A percentile compares a stretch with the other conserved stretches of the same genome.
phyloP scores from a whole-genome alignment of 371 early-diverging fungal genomes.

The Chytridiales sp. region DNA sequence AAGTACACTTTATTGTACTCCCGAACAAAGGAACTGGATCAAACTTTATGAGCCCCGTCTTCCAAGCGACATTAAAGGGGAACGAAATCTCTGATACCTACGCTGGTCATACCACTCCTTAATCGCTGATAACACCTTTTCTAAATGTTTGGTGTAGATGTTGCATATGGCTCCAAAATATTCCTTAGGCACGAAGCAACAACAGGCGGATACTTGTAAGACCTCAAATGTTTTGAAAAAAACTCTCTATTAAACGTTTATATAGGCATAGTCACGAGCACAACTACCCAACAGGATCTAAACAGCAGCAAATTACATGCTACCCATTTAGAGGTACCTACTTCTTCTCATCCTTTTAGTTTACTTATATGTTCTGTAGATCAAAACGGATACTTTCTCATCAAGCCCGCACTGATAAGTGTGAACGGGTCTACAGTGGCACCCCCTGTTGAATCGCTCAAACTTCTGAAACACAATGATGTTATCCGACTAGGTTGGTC shows the following conservation, averaged over 20 bases:
- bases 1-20: slow-evolving; percentile 67
- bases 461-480: slow-evolving; percentile 58
- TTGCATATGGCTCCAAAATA: slow-evolving; percentile 80
- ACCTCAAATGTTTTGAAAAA: too few species aligned
- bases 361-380: slow-evolving; percentile 38
- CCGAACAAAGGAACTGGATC: slow-evolving; percentile 78
- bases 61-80: slow-evolving; percentile 83
- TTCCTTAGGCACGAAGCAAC: slow-evolving; percentile 79
- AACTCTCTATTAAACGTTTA: too few species aligned
- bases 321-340: slow-evolving; percentile 63
- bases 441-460: slow-evolving; percentile 17
- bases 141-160: slow-evolving; percentile 29
- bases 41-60: slow-evolving; percentile 82
- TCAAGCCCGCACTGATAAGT: slow-evolving; percentile 60
- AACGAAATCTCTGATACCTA: slow-evolving; percentile 51
- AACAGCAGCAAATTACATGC: slow-evolving; percentile 89
- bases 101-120: background rate
- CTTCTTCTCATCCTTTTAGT: background rate
- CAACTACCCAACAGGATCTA: slow-evolving; percentile 82
- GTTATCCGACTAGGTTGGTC: slow-evolving; percentile 61
- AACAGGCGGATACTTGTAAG: slow-evolving; percentile 68
- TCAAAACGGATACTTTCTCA: slow-evolving; percentile 75
- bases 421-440: slow-evolving; percentile 37
- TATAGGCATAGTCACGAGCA: slow-evolving; percentile 82
- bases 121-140: background rate